Percentiles rank a stretch among this genome's conserved stretches.
These are phyloP conservation scores for Plenodomus biglobosus DNA, from an alignment of 2,329 filamentous ascomycete species.

Conservation along the genomic window DNA sequence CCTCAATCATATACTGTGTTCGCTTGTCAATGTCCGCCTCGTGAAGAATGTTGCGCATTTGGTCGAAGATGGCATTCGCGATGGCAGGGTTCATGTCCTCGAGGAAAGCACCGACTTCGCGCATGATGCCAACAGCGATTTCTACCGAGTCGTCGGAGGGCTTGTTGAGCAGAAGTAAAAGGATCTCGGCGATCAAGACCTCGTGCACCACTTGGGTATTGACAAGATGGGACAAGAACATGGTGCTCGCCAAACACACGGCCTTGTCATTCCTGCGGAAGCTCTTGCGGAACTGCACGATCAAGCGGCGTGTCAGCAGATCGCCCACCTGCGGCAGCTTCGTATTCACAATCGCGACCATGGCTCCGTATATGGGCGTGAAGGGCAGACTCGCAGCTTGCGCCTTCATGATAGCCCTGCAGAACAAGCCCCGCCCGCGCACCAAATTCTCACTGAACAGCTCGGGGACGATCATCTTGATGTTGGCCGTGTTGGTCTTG, in stretches of 20 bases:
- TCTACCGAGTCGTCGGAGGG: conserved; percentile 97
- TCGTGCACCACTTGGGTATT: conserved; percentile 97
- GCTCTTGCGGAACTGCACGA: conserved; percentile 92
- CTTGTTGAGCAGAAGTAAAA: conserved; percentile 89
- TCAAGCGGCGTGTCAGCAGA: conserved; percentile 77
- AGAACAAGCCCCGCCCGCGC: conserved; percentile 88
- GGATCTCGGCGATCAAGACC: conserved; percentile 87
- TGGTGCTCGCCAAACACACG: conserved; percentile 88
- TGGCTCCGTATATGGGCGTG: conserved; percentile 92
- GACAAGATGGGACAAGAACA: conserved; percentile 91
- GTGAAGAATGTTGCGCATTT: conserved; percentile 92
- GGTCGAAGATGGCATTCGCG: conserved; percentile 87
- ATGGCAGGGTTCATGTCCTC: conserved; percentile 94
- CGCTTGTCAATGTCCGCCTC: conserved; percentile 97
- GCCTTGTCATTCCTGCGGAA: conserved; percentile 97
- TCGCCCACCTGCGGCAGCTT: conserved; percentile 95
- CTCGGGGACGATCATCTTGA: conserved; percentile 96
- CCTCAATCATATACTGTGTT: conserved; percentile 99
- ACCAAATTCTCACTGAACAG: conserved; percentile 93
- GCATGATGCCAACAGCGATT: conserved; percentile 90
- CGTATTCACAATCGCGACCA: conserved; percentile 95
- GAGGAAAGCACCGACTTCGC: conserved; percentile 89
- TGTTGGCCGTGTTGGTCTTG: conserved; percentile 97
- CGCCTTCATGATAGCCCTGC: conserved; percentile 96
- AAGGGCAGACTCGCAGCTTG: conserved; percentile 95